Evolutionary conservation across 108 stramenopile species (phyloP), one percentile per base, ranked within the genome.

Genomic region (Parmales sp.): DNA sequence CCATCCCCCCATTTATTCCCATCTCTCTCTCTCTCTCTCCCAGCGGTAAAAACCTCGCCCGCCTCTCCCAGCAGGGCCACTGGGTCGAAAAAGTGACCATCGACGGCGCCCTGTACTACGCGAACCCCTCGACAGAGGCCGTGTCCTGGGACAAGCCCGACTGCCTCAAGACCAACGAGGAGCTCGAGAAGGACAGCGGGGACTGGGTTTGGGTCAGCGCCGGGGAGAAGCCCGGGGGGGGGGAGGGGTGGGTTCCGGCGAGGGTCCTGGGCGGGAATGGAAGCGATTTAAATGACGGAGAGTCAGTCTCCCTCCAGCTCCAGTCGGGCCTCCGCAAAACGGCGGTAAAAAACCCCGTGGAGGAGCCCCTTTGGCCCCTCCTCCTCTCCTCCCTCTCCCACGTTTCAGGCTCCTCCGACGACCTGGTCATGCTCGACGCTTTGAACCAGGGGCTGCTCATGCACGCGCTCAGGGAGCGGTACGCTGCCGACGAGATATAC

Each of bases 401-500:
- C 54, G 36, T 60, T 28, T n/a, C n/a, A n/a, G n/a, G n/a, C n/a
- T n/a, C n/a, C n/a, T 28, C 29, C 16, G 54, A 60, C 29, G 54
- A 60, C 54, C 54, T 60, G 16, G 91, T 88, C 28, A 45, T 91
- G 8, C 76, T 82, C 36, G 91, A 94, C 69, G 85, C 92, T 49
- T 80, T 94, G 60, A 80, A 83, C 19, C 89, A 93, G 71, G 80
- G 91, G 28, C 80, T 82, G 65, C 72, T 96, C 34, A 76, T 96
- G 26, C 87, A 92, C 70, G 75, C 90, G 13, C 73, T 96, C 20
- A 67, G 88, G 20, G 38, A 86, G 45, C 78, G 95, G 23, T 96
- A 92, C 77, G 69, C 76, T 38, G 68, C 86, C 7, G 87, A 94
- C 65, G 83, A 88, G 63, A 96, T 98, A 68, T 98, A 98, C 78